These are phyloP conservation scores for Wickerhamomyces alni DNA, from an alignment of 805 yeast species.

Conservation along the genomic window DNA sequence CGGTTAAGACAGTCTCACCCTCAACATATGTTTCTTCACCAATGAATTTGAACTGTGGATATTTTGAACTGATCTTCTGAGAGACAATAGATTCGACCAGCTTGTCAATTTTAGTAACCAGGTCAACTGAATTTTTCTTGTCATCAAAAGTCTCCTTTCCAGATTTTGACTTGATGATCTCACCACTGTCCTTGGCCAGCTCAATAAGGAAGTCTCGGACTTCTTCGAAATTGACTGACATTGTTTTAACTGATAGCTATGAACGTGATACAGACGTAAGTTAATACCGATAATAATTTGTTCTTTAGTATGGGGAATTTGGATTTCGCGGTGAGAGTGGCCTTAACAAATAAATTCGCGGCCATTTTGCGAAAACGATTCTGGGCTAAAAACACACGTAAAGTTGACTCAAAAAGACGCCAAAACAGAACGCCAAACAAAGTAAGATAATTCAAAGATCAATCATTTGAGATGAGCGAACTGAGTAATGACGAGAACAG, in stretches of 20 bases:
- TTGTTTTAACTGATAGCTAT: neutral
- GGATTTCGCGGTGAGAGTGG: too few species aligned
- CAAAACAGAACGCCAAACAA: too few species aligned
- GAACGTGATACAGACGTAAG: too few species aligned
- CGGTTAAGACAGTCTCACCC: slow-evolving; percentile 40
- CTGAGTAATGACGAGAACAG: neutral
- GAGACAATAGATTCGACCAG: slow-evolving; percentile 41
- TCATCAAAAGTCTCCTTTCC: slow-evolving; percentile 47
- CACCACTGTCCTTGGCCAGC: slow-evolving; percentile 42
- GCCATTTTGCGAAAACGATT: too few species aligned
- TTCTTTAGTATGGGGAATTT: too few species aligned
- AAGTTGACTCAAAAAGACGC: too few species aligned
- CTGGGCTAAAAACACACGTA: too few species aligned
- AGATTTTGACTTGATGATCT: slow-evolving; percentile 40
- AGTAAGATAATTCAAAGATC: too few species aligned
- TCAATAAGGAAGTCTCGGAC: slow-evolving; percentile 32
- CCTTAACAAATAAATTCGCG: too few species aligned
- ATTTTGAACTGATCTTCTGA: slow-evolving; percentile 30
- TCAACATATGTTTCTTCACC: slow-evolving; percentile 56
- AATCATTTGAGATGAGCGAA: too few species aligned
- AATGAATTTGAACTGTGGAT: slow-evolving; percentile 46
- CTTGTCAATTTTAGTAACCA: slow-evolving; percentile 57
- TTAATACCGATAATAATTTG: too few species aligned
- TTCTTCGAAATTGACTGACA: slow-evolving; percentile 16
- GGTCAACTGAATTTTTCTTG: slow-evolving; percentile 54